phyloP scores from a whole-genome alignment of 352 stramenopile genomes.

The Pythium chondricola region DNA sequence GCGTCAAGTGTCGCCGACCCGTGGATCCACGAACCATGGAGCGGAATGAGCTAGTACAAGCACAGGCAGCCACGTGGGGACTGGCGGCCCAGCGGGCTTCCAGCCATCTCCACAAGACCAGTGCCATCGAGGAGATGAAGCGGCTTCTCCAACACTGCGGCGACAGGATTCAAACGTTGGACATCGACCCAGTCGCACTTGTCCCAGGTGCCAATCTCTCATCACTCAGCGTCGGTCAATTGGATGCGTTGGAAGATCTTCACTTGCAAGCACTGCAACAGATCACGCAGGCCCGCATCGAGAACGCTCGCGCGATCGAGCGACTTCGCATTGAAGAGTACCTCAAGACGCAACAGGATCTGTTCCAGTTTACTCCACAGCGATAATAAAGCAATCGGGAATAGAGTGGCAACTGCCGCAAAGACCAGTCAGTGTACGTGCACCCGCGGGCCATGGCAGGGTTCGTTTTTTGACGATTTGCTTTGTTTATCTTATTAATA shows the following conservation, averaged over 20 bases:
- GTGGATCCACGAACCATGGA: constrained; percentile 39
- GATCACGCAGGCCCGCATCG: constrained; percentile 55
- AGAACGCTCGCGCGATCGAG: constrained; percentile 49
- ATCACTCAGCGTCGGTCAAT: constrained; percentile 60
- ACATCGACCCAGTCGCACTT: constrained; percentile 40
- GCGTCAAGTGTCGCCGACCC: constrained; percentile 44
- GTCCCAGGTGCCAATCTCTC: constrained; percentile 42
- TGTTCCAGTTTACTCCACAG: constrained; percentile 32
- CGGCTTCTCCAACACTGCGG: constrained; percentile 27
- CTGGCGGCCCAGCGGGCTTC: constrained; percentile 16
- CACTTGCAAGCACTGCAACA: constrained; percentile 52
- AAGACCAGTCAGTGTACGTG: no score
- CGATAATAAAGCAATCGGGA: neutral
- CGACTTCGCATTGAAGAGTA: constrained; percentile 65
- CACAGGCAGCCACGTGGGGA: constrained; percentile 46
- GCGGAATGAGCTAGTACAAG: constrained; percentile 56
- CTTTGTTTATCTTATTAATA: constrained; percentile 17
- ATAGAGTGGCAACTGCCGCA: no score
- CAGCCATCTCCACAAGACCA: neutral
- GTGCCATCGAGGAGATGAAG: constrained; percentile 37
- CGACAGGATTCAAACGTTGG: constrained; percentile 30
- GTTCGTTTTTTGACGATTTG: neutral
- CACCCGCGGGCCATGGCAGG: no score
- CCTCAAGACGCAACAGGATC: constrained; percentile 63
- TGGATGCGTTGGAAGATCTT: constrained; percentile 61